Conservation (phyloP, 768 basidiomycete species). For the Lentinula lateritia region DNA sequence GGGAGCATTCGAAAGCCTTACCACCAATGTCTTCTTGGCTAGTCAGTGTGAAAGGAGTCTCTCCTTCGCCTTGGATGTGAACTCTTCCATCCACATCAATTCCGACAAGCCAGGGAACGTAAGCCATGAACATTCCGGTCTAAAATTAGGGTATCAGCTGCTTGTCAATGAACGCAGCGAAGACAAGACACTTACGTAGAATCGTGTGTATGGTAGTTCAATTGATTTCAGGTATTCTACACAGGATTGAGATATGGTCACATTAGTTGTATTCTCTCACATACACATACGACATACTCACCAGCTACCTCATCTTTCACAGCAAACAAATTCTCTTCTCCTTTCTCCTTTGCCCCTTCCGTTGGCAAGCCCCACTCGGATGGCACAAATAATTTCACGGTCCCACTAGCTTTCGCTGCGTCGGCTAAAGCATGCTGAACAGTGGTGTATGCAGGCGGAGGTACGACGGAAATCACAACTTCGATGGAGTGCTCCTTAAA, state of each 20-base stretch:
- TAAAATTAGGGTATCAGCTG: constrained; percentile 27
- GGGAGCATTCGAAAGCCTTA: not conserved
- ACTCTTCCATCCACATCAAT: constrained; percentile 19
- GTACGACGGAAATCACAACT: constrained; percentile 29
- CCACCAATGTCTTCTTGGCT: constrained; percentile 28
- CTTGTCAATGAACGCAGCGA: not conserved
- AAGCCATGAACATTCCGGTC: constrained; percentile 6
- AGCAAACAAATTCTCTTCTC: constrained; percentile 12
- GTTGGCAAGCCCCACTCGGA: constrained; percentile 31
- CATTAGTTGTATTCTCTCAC: not conserved
- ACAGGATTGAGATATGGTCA: not conserved
- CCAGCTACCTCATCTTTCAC: constrained; percentile 24
- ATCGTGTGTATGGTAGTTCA: constrained; percentile 22
- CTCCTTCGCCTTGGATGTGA: constrained; percentile 24
- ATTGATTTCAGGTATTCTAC: constrained; percentile 23
- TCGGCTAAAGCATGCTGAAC: constrained; percentile 24
- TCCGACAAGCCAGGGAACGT: constrained; percentile 21
- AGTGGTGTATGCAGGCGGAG: constrained; percentile 12
- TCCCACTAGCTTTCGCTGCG: constrained; percentile 27
- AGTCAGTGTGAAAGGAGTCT: constrained; percentile 20
- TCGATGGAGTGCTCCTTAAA: constrained; percentile 26
- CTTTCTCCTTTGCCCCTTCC: constrained; percentile 19
- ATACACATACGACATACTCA: constrained; percentile 6
- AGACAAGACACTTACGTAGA: constrained; percentile 20
- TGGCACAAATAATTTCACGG: constrained; percentile 32